Base-by-base conservation (phyloP, 2,329 filamentous ascomycete genomes). In the Talaromyces amestolkiae region DNA sequence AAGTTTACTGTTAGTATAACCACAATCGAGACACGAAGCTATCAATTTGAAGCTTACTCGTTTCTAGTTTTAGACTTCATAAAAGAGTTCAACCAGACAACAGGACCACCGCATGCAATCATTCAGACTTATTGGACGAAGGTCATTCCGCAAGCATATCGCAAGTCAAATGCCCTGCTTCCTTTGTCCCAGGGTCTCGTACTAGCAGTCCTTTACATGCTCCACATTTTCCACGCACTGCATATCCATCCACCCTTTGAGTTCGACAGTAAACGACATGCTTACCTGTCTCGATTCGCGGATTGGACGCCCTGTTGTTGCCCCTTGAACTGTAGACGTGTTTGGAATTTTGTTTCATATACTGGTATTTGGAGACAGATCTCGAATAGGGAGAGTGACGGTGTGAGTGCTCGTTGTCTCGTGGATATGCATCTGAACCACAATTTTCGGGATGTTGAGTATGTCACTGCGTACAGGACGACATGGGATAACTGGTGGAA, bases 401-500 rank as follows among this genome's bases (percentile, higher is more conserved):
- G 39, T 3, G 4, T 41, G 33, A 19, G 10, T 47, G 51, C 19
- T 19, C 61, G n/a, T 33, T 63, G 61, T 41, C 33, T 58, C 15
- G 61, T 58, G n/a, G 61, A 64, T 51, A 58, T 49, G 61, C 43
- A 64, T 41, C 33, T 58, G 39, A 64, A 58, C 22, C 53, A 58
- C 51, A 58, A 58, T n/a, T 47, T 64, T 41, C 39, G 61, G 17
- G 41, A 49, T 58, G 15, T 22, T 1, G 53, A 58, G 13, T 43
- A 64, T 39, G 24, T 47, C 17, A 15, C 61, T 39, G 61, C 61
- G 2, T 58, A 63, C 13, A 24, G 13, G 17, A 24, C 24, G 22
- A 63, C 51, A 11, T 49, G 37, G 31, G 6, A 58, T 4, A 39
- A 37, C 33, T 64, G 61, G 61, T 58, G 61, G 61, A 56, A 63